Conservation (phyloP, 495 filamentous ascomycete genomes). For the Aspergillus wentii region DNA sequence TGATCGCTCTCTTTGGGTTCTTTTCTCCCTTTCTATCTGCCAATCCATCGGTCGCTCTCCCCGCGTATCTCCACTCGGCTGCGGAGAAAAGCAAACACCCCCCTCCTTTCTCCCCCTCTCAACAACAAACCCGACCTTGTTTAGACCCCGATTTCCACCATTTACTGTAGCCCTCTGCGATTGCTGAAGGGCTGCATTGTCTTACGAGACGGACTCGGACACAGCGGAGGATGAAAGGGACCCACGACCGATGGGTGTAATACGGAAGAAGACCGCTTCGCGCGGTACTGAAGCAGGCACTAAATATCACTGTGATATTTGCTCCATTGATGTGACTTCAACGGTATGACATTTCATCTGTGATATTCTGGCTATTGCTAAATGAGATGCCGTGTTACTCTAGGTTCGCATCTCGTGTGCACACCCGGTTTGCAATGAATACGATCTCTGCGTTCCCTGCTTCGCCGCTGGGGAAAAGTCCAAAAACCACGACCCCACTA, state of each 20-base stretch:
- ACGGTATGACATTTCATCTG: slow-evolving; percentile 56
- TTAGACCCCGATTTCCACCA: slow-evolving; percentile 1
- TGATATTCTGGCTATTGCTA: slow-evolving; percentile 4
- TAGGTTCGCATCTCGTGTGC: slow-evolving; percentile 95
- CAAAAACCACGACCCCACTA: slow-evolving; percentile 74
- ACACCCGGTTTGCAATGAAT: slow-evolving; percentile 76
- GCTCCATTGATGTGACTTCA: slow-evolving; percentile 89
- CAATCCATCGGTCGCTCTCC: neutral
- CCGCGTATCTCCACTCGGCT: slow-evolving; percentile 3
- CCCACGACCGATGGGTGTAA: slow-evolving; percentile 73
- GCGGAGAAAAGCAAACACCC: slow-evolving; percentile 12
- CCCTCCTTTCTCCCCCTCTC: slow-evolving; percentile 12
- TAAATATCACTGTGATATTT: slow-evolving; percentile 94
- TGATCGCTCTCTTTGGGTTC: slow-evolving; percentile 7
- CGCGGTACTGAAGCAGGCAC: slow-evolving; percentile 87
- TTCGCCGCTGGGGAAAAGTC: slow-evolving; percentile 76
- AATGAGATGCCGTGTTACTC: slow-evolving; percentile 3
- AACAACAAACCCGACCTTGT: slow-evolving; percentile 2
- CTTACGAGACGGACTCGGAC: slow-evolving; percentile 29
- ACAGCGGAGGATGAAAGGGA: slow-evolving; percentile 39
- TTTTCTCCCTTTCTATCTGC: slow-evolving; percentile 1
- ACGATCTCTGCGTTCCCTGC: slow-evolving; percentile 94
- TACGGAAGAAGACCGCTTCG: slow-evolving; percentile 89
- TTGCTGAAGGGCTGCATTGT: slow-evolving; percentile 25
- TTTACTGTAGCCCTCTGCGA: slow-evolving; percentile 23